Conservation (phyloP, 129 eudicot genomes). For the Chrysanthemum makinoi region DNA sequence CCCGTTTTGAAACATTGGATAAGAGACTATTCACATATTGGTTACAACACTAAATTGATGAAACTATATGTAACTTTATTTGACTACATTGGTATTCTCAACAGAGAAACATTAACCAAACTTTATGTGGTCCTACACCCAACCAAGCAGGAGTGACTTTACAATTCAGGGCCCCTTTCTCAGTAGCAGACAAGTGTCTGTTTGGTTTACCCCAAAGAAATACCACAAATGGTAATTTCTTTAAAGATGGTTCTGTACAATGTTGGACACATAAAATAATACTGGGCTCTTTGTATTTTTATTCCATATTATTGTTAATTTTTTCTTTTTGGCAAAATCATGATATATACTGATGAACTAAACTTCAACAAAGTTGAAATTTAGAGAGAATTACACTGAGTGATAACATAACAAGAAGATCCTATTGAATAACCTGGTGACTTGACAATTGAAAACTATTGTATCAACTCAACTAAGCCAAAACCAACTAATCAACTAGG, state of each 20-base stretch:
- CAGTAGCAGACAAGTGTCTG: constrained; percentile 20
- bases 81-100: constrained; percentile 19
- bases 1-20: background rate
- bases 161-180: constrained; percentile 20
- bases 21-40: constrained; percentile 2
- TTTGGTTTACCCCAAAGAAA: constrained; percentile 23
- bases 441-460: too few species aligned
- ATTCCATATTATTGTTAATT: constrained; percentile 4
- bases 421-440: too few species aligned
- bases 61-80: constrained; percentile 14
- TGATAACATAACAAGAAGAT: too few species aligned
- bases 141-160: constrained; percentile 26
- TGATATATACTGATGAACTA: background rate
- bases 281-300: background rate
- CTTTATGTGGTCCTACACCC: constrained; percentile 33
- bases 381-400: too few species aligned
- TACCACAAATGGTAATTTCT: constrained; percentile 25
- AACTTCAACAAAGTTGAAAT: too few species aligned
- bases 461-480: background rate
- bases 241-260: constrained; percentile 13
- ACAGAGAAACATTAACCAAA: constrained; percentile 26
- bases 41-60: constrained; percentile 1
- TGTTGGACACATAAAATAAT: constrained; percentile 5
- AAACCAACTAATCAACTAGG: constrained; percentile 1
- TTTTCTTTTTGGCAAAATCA: background rate